Evolutionary conservation across 202 grass and related monocot species (phyloP).

Genomic region (Musa balbisiana): DNA sequence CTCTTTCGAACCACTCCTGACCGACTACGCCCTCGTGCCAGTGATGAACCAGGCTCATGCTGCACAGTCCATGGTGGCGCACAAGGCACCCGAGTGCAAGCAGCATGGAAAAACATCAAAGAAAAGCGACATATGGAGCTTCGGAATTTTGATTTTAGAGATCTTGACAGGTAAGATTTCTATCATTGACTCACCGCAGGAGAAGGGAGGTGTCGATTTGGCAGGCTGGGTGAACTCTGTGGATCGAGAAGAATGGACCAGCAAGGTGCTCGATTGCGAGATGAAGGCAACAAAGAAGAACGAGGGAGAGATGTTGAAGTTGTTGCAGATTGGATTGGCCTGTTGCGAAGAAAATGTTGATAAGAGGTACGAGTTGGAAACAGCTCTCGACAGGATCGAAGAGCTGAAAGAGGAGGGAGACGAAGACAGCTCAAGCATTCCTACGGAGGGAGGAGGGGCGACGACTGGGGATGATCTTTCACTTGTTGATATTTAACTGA

Average conservation of each 20-base stretch:
- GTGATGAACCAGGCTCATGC: slow-evolving; percentile 80
- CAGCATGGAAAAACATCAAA: slow-evolving; percentile 61
- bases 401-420: slow-evolving; percentile 28
- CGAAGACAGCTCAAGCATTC: background rate
- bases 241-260: slow-evolving; percentile 28
- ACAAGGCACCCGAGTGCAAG: slow-evolving; percentile 55
- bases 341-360: slow-evolving; percentile 58
- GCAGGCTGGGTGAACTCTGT: slow-evolving; percentile 18
- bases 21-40: slow-evolving; percentile 75
- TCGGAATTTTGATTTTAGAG: slow-evolving; percentile 78
- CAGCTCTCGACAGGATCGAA: slow-evolving; percentile 47
- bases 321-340: slow-evolving; percentile 56
- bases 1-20: slow-evolving; percentile 47
- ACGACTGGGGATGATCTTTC: background rate
- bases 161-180: slow-evolving; percentile 36
- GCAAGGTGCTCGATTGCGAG: slow-evolving; percentile 25
- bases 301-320: slow-evolving; percentile 52
- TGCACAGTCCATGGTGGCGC: slow-evolving; percentile 64
- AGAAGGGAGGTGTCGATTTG: slow-evolving; percentile 26
- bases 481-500: background rate
- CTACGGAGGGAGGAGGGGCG: no score
- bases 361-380: slow-evolving; percentile 53
- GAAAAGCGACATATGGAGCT: slow-evolving; percentile 89
- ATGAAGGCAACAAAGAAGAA: slow-evolving; percentile 8
- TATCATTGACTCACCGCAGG: slow-evolving; percentile 10